Evolutionary conservation across 176 grass and related monocot species (phyloP).

Genomic region (Ampelocalamus luodianensis): DNA sequence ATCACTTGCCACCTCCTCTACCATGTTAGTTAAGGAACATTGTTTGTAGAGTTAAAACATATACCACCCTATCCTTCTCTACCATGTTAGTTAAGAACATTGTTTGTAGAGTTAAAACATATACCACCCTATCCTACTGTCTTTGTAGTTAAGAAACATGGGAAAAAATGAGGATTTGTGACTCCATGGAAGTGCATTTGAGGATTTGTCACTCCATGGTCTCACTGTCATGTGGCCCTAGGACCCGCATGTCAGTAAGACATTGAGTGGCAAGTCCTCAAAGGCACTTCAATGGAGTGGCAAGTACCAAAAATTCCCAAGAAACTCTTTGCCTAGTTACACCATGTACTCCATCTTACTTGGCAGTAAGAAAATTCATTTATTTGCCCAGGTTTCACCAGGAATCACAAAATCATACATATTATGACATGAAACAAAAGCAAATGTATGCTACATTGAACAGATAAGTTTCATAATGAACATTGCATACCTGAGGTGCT

Average conservation of each 20-base stretch:
- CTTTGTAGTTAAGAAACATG: too few relatives aligned
- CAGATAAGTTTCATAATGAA: neutral
- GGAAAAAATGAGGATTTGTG: too few relatives aligned
- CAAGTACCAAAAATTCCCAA: neutral
- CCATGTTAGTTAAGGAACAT: neutral
- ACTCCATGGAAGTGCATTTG: too few relatives aligned
- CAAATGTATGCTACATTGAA: neutral
- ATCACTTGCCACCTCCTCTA: neutral
- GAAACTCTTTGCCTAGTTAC: neutral
- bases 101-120: too few relatives aligned
- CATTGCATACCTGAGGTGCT: slow-evolving; percentile 58
- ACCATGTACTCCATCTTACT: neutral
- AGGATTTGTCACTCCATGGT: too few relatives aligned
- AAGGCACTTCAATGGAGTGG: too few relatives aligned
- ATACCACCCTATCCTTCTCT: neutral
- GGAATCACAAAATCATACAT: neutral
- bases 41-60: too few relatives aligned
- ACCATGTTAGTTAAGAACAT: neutral
- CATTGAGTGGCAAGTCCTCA: too few relatives aligned
- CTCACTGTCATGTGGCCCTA: too few relatives aligned
- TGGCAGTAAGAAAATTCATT: neutral
- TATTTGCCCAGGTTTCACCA: neutral
- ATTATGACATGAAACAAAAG: slow-evolving; percentile 18
- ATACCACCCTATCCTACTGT: too few relatives aligned
- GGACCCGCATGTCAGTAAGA: too few relatives aligned